Conservation (phyloP, 805 yeast species). For the Wickerhamomyces chambardii region DNA sequence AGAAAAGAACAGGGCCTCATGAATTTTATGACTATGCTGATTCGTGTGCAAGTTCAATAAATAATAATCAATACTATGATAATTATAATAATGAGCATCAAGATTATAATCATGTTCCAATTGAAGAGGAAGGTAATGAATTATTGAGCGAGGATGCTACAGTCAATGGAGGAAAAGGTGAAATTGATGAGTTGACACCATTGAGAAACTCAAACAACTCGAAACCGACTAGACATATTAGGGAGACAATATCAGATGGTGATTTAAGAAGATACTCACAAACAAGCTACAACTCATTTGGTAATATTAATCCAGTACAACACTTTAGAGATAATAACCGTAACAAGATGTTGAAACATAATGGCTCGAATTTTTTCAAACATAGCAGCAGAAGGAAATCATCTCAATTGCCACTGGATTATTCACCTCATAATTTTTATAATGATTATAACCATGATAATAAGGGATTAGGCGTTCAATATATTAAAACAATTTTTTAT, state of each 20-base stretch:
- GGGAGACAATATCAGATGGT: neutral
- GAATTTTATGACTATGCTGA: no score
- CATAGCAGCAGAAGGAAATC: conserved; percentile 11
- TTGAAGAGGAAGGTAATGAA: conserved; percentile 19
- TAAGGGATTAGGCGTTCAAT: conserved; percentile 20
- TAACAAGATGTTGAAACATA: conserved; percentile 4
- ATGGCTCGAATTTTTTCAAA: conserved; percentile 2
- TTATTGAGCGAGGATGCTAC: conserved; percentile 41
- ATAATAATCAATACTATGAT: no score
- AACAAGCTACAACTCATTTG: neutral
- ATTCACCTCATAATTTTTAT: conserved; percentile 42
- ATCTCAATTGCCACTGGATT: conserved; percentile 14
- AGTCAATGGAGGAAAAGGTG: conserved; percentile 13
- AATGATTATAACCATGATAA: conserved; percentile 17
- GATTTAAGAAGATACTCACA: neutral
- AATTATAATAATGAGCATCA: no score
- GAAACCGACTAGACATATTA: neutral
- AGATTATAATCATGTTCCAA: neutral
- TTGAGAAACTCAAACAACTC: conserved; percentile 7
- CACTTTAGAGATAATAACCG: neutral
- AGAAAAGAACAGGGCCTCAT: no score
- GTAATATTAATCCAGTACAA: neutral
- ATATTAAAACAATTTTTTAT: conserved; percentile 24
- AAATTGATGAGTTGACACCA: conserved; percentile 23
- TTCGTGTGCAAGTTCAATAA: no score